Percentiles rank a stretch among this genome's conserved stretches.
Evolutionary conservation across 129 eudicot genomes (phyloP).

Genomic region (Scalesia atractyloides): DNA sequence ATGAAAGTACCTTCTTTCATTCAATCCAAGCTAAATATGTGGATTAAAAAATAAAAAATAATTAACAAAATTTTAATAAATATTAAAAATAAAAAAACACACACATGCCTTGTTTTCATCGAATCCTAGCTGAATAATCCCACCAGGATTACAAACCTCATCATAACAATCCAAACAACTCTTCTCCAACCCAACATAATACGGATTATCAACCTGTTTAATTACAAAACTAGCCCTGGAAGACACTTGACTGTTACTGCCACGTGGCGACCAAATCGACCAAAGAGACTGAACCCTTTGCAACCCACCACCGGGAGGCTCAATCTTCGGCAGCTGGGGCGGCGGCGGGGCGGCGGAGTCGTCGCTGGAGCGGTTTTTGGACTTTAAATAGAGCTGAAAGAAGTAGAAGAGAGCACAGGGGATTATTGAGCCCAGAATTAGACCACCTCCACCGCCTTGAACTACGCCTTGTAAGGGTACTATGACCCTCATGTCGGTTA

Average conservation of each 20-base stretch:
- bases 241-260: slow-evolving; percentile 54
- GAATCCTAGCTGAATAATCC: slow-evolving; percentile 74
- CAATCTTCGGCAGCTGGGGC: slow-evolving; percentile 36
- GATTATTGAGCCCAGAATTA: slow-evolving; percentile 71
- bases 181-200: slow-evolving; percentile 56
- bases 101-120: slow-evolving; percentile 59
- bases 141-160: slow-evolving; percentile 50
- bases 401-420: slow-evolving; percentile 94
- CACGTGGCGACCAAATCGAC: slow-evolving; percentile 59
- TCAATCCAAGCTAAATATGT: too few species aligned
- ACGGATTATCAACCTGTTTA: slow-evolving; percentile 52
- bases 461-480: slow-evolving; percentile 96
- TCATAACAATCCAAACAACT: slow-evolving; percentile 58
- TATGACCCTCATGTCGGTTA: slow-evolving; percentile 84
- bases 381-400: slow-evolving; percentile 68
- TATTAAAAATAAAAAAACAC: background rate
- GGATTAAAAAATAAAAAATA: too few species aligned
- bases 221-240: slow-evolving; percentile 54
- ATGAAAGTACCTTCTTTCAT: too few species aligned
- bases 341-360: slow-evolving; percentile 28
- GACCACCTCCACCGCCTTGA: slow-evolving; percentile 87
- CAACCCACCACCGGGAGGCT: slow-evolving; percentile 38
- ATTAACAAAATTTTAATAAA: too few species aligned
- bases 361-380: slow-evolving; percentile 38
- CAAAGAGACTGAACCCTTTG: slow-evolving; percentile 57